Conservation (phyloP, 1,284 basidiomycete genomes). For the Laetiporus sulphureus region DNA sequence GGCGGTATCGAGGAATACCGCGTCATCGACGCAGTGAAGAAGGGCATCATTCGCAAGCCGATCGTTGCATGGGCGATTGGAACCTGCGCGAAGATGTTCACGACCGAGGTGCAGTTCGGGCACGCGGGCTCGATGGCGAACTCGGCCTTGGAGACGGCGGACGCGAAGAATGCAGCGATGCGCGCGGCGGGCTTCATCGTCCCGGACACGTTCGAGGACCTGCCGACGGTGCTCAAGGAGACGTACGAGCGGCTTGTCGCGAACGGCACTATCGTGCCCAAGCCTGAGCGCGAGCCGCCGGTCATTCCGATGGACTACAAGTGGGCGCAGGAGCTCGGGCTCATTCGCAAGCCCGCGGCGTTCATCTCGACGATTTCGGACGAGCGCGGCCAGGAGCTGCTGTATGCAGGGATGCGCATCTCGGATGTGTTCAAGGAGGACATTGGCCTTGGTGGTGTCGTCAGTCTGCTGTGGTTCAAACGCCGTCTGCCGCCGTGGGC, state of each 20-base stretch:
- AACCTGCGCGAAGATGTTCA: conserved; percentile 99
- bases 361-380: conserved; percentile 99
- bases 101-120: conserved; percentile 98
- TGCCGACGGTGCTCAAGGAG: conserved; percentile 79
- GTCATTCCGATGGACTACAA: conserved; percentile 99
- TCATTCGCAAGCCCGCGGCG: conserved; percentile 97
- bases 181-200: conserved; percentile 93
- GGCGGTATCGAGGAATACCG: conserved; percentile 99
- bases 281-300: conserved; percentile 84
- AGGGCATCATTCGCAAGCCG: conserved; percentile 93
- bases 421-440: conserved; percentile 98
- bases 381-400: conserved; percentile 96
- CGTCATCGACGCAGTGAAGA: conserved; percentile 96
- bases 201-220: conserved; percentile 96
- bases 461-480: conserved; percentile 98
- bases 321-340: conserved; percentile 97
- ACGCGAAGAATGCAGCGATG: conserved; percentile 97
- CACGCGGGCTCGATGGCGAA: conserved; percentile 99
- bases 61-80: conserved; percentile 99
- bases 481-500: conserved; percentile 81
- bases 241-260: conserved; percentile 84
- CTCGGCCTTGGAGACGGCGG: conserved; percentile 94
- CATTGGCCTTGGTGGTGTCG: conserved; percentile 95
- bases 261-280: conserved; percentile 64
- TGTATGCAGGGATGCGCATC: conserved; percentile 99